Base-by-base conservation (phyloP, 345 rosid species). In the Eucalyptus pumila region DNA sequence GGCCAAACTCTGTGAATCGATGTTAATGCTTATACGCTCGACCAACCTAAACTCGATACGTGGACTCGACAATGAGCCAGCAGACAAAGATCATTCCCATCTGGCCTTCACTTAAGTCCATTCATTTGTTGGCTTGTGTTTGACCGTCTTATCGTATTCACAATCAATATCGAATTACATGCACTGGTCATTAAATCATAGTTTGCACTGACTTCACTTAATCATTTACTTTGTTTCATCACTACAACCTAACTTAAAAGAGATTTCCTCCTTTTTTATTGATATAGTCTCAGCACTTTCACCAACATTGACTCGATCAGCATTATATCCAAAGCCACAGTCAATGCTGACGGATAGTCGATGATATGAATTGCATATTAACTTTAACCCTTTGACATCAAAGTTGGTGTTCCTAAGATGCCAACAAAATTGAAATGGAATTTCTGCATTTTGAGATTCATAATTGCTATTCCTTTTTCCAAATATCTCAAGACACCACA, bases 311-410 rank as follows among this genome's bases (percentile, higher is more conserved):
- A 23, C 27, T 0, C 6, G 12, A 23, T 4, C 13, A 23, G 1
- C 62, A 4, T 0, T 0, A 24, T 9, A 56, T 56, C 62, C 6
- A 56, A 56, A 56, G 30, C 32, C 67, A 27, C 7, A 26, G 0
- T 0, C 15, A 0, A 27, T 1, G n/a, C 24, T 0, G 10, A 52
- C 0, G 23, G 4, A 60, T 60, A 3, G 32, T 27, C 4, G 7
- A 60, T 60, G 67, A 27, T 8, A 27, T 12, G 32, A 60, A 60
- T 60, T 60, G 67, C 0, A 27, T 60, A 60, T 60, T 26, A 60
- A 60, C 67, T 60, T 60, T 11, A 27, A 0, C 14, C 27, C n/a
- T 58, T 26, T 26, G n/a, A 60, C 15, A 60, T 60, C 4, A 27
- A 60, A 60, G 67, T 27, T 26, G 67, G 67, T 27, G n/a, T 60